phyloP scores from a whole-genome alignment of 169 alveolate genomes.

The Plasmodium berghei region DNA sequence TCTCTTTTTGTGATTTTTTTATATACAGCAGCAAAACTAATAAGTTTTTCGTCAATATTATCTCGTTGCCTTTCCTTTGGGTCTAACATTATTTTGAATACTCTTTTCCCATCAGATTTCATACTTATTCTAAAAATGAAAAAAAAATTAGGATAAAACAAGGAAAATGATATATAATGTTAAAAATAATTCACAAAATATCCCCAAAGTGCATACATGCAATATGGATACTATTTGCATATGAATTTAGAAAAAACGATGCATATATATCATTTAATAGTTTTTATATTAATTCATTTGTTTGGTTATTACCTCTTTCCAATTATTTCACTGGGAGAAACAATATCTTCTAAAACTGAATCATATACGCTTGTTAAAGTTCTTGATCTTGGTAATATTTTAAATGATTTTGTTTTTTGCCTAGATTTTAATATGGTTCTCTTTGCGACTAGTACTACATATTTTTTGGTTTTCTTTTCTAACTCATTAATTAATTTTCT shows the following conservation, averaged over 20 bases:
- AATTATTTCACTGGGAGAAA: slow-evolving; percentile 94
- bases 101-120: slow-evolving; percentile 94
- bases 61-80: slow-evolving; percentile 96
- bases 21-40: slow-evolving; percentile 95
- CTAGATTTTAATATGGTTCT: slow-evolving; percentile 92
- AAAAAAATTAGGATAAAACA: not conserved
- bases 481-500: slow-evolving; percentile 93
- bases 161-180: not conserved
- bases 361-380: slow-evolving; percentile 97
- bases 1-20: slow-evolving; percentile 95
- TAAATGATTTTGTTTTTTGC: slow-evolving; percentile 88
- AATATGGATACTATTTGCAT: not conserved
- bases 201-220: not conserved
- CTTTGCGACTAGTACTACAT: slow-evolving; percentile 93
- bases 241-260: no score
- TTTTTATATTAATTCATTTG: not conserved
- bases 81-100: slow-evolving; percentile 94
- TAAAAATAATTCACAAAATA: not conserved
- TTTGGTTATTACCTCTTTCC: slow-evolving; percentile 88
- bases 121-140: slow-evolving; percentile 89
- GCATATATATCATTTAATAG: not conserved
- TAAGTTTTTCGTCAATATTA: slow-evolving; percentile 94
- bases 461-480: slow-evolving; percentile 95
- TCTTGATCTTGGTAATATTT: slow-evolving; percentile 95
- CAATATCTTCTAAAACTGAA: slow-evolving; percentile 95